Evolutionary conservation across 345 rosid genomes (phyloP).

Genomic region (Erodium maritimum): DNA sequence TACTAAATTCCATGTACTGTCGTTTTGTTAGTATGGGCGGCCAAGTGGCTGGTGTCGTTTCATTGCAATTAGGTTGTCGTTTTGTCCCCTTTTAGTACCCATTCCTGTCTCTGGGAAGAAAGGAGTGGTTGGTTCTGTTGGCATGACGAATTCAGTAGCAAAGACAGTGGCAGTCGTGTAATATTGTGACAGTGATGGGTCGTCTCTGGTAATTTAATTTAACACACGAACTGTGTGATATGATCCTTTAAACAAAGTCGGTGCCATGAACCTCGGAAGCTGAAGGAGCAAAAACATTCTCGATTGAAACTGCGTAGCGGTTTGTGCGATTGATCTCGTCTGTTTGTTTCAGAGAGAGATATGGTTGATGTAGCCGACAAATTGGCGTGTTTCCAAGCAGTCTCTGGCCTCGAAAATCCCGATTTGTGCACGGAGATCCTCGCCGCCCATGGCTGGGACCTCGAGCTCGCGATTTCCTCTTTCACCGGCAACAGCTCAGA

Average conservation of each 20-base stretch:
- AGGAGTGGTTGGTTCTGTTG: too few relatives aligned
- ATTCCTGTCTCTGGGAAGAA: too few relatives aligned
- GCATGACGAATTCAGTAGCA: too few relatives aligned
- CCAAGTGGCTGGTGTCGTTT: too few relatives aligned
- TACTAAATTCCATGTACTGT: too few relatives aligned
- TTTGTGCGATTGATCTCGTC: background rate
- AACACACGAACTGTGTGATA: background rate
- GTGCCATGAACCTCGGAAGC: background rate
- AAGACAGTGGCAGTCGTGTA: background rate
- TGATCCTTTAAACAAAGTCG: background rate
- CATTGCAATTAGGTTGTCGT: too few relatives aligned
- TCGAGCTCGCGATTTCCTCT: slow-evolving; percentile 91
- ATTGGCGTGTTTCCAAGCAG: slow-evolving; percentile 79
- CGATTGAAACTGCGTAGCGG: background rate
- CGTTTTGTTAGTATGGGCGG: too few relatives aligned
- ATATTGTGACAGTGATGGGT: background rate
- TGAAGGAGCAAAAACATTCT: background rate
- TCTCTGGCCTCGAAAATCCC: slow-evolving; percentile 83
- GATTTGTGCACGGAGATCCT: slow-evolving; percentile 94
- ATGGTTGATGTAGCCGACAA: slow-evolving; percentile 86
- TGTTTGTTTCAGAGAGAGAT: background rate
- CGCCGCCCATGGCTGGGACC: slow-evolving; percentile 93
- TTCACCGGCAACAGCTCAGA: slow-evolving; percentile 34
- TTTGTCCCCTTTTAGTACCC: too few relatives aligned
- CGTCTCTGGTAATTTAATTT: background rate